A percentile compares a stretch with the other conserved stretches of the same genome.
These are phyloP conservation scores for Cymbopogon citratus DNA, from an alignment of 176 grass and related monocot genomes.

Conservation along the genomic window DNA sequence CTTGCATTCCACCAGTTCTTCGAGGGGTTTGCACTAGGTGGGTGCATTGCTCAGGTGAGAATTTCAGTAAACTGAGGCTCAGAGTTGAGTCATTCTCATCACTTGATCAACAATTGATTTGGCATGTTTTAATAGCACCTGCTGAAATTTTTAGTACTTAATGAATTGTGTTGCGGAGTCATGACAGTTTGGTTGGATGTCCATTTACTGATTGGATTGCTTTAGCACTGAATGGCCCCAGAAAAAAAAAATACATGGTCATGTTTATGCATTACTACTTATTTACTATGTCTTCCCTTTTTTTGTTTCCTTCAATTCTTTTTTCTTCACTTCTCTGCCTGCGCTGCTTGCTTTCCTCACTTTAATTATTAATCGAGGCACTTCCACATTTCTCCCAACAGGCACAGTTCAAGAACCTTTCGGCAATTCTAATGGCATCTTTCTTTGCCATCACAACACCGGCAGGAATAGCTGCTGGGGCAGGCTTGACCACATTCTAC, in stretches of 20 bases:
- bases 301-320: no score
- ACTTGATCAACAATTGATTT: background rate
- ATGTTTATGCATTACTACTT: background rate
- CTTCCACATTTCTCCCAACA: constrained; percentile 12
- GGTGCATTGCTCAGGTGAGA: constrained; percentile 79
- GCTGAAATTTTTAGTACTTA: background rate
- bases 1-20: constrained; percentile 94
- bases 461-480: constrained; percentile 51
- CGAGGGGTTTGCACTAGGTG: constrained; percentile 80
- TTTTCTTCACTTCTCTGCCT: background rate
- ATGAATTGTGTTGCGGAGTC: background rate
- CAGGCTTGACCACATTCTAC: constrained; percentile 54
- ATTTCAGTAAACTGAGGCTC: background rate
- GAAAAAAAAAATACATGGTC: background rate
- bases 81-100: background rate
- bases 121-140: background rate
- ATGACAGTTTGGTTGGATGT: background rate
- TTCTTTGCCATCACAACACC: constrained; percentile 91
- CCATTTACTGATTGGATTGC: background rate
- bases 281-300: background rate
- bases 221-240: background rate
- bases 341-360: background rate
- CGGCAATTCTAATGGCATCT: constrained; percentile 51
- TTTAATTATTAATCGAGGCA: background rate
- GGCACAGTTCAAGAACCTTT: constrained; percentile 65